phyloP scores from a whole-genome alignment of 805 yeast species.

The Saccharomycopsis fermentans region DNA sequence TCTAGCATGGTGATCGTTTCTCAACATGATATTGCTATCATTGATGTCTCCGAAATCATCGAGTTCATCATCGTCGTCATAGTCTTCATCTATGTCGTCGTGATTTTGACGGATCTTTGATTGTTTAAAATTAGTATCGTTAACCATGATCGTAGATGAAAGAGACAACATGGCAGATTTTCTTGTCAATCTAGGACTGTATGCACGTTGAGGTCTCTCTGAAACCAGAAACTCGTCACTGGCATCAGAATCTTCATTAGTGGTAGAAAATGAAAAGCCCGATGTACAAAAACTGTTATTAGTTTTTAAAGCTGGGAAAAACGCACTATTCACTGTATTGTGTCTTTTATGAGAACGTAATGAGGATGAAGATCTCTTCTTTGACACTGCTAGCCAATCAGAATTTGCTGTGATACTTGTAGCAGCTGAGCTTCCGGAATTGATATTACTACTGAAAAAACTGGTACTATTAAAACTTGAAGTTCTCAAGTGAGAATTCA shows the following conservation, averaged over 20 bases:
- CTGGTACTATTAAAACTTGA: neutral
- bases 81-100: neutral
- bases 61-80: neutral
- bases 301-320: neutral
- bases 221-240: neutral
- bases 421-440: neutral
- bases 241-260: neutral
- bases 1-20: neutral
- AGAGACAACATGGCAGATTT: constrained; percentile 1
- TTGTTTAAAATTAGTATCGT: neutral
- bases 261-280: neutral
- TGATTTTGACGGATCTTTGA: neutral
- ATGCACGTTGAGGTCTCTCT: neutral
- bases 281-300: neutral
- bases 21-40: neutral
- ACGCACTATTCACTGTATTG: neutral
- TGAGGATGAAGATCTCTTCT: neutral
- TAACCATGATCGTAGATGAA: neutral
- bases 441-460: neutral
- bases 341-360: constrained; percentile 1
- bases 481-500: neutral
- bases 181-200: neutral
- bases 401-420: neutral
- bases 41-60: neutral
- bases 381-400: neutral